A percentile compares a stretch with the other conserved stretches of the same genome.
Conservation (phyloP, 768 basidiomycete genomes). For the Leccinum longicurvipes region DNA sequence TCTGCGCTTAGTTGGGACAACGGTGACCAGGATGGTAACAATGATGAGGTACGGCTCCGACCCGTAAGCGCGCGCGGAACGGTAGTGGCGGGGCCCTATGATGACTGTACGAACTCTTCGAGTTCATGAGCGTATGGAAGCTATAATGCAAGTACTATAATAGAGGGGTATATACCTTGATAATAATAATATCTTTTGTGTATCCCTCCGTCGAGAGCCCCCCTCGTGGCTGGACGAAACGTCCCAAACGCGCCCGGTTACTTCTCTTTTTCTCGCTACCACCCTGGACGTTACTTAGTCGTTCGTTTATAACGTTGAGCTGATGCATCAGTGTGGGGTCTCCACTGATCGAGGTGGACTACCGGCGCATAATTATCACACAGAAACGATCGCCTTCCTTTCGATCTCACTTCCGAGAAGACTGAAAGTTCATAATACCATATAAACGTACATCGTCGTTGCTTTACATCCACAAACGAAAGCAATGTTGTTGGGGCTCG, state of each 20-base stretch:
- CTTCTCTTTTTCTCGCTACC: too few relatives aligned
- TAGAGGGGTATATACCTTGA: not conserved
- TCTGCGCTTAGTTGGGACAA: not conserved
- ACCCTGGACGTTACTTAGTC: too few relatives aligned
- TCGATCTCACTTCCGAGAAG: not conserved
- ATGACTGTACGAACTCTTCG: not conserved
- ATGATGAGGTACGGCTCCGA: not conserved
- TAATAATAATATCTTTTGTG: too few relatives aligned
- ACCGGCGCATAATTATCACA: too few relatives aligned
- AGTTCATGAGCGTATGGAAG: not conserved
- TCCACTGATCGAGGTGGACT: too few relatives aligned
- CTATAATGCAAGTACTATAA: not conserved
- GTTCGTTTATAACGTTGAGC: too few relatives aligned
- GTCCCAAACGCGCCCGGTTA: too few relatives aligned
- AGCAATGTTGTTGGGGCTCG: not conserved
- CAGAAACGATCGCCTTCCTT: not conserved
- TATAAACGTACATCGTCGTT: not conserved
- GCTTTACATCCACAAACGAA: not conserved
- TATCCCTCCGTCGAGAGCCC: too few relatives aligned
- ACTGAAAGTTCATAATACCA: not conserved
- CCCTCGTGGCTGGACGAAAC: too few relatives aligned
- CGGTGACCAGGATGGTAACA: not conserved
- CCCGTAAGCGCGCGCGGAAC: too few relatives aligned
- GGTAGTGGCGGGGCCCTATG: not conserved
- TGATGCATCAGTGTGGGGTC: too few relatives aligned